These are phyloP conservation scores for Gynostemma pentaphyllum DNA, from an alignment of 306 rosid species.

Conservation along the genomic window DNA sequence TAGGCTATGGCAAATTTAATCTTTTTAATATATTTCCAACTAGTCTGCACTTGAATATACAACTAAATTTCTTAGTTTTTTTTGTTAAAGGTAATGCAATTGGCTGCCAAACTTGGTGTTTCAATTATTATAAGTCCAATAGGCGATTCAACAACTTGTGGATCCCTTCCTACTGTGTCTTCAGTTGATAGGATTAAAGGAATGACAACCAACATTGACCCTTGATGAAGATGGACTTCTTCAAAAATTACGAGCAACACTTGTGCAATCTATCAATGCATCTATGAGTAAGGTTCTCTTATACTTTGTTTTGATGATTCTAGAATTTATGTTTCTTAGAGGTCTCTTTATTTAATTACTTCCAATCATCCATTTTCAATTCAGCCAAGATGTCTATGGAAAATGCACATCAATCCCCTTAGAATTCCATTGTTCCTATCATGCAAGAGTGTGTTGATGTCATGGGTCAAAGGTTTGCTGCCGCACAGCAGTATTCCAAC, in stretches of 20 bases:
- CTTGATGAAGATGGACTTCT: conserved; percentile 76
- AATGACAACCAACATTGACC: conserved; percentile 69
- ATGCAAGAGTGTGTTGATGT: conserved; percentile 87
- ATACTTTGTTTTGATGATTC: conserved; percentile 7
- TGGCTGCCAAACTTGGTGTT: conserved; percentile 74
- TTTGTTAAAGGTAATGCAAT: conserved; percentile 75
- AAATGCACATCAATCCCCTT: conserved; percentile 46
- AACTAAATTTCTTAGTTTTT: not conserved
- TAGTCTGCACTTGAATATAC: not conserved
- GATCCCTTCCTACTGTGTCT: conserved; percentile 40
- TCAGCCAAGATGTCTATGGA: conserved; percentile 46
- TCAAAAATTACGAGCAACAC: conserved; percentile 69
- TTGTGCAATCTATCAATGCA: conserved; percentile 70
- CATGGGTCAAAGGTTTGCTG: conserved; percentile 80
- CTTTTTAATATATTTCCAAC: no score
- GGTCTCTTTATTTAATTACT: not conserved
- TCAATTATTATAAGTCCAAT: conserved; percentile 59
- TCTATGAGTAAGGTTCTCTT: conserved; percentile 42
- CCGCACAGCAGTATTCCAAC: conserved; percentile 80
- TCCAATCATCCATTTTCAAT: conserved; percentile 17
- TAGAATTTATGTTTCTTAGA: conserved; percentile 6
- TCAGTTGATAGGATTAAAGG: conserved; percentile 52
- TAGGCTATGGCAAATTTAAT: no score
- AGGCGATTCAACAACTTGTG: conserved; percentile 43
- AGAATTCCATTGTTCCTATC: conserved; percentile 40